Percentiles rank a stretch among this genome's conserved stretches.
These are phyloP conservation scores for Aspergillus olivimuriae DNA, from an alignment of 495 filamentous ascomycete species.

Conservation along the genomic window DNA sequence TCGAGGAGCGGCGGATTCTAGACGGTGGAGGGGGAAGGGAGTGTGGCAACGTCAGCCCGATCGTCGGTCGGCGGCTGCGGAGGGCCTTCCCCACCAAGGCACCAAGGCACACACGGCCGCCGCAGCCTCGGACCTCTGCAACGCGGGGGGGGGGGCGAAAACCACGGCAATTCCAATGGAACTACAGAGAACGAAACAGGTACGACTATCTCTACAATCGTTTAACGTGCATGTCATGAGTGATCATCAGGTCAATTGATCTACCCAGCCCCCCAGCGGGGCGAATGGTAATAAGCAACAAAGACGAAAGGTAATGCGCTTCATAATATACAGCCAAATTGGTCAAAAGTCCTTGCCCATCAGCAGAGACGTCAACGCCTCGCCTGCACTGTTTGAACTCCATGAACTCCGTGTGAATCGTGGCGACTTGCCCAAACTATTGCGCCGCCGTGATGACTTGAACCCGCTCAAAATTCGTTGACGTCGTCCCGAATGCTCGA, in stretches of 20 bases:
- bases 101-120: neutral
- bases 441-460: slow-evolving; percentile 30
- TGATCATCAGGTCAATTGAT: too few relatives aligned
- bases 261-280: too few relatives aligned
- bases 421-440: slow-evolving; percentile 26
- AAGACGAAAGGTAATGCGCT: too few relatives aligned
- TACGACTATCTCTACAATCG: too few relatives aligned
- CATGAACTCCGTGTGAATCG: slow-evolving; percentile 34
- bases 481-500: slow-evolving; percentile 31
- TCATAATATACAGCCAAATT: neutral
- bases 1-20: too few relatives aligned
- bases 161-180: too few relatives aligned
- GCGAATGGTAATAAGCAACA: too few relatives aligned
- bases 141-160: too few relatives aligned
- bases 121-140: too few relatives aligned
- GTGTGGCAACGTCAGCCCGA: slow-evolving; percentile 21
- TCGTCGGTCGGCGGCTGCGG: slow-evolving; percentile 1
- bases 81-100: neutral
- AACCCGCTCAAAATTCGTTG: slow-evolving; percentile 20
- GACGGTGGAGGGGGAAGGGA: slow-evolving; percentile 6
- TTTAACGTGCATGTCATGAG: too few relatives aligned
- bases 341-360: slow-evolving; percentile 28
- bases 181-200: too few relatives aligned
- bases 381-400: slow-evolving; percentile 28
- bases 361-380: slow-evolving; percentile 30